Base-by-base conservation (phyloP, 2,329 filamentous ascomycete genomes). In the Fulvia fulva region DNA sequence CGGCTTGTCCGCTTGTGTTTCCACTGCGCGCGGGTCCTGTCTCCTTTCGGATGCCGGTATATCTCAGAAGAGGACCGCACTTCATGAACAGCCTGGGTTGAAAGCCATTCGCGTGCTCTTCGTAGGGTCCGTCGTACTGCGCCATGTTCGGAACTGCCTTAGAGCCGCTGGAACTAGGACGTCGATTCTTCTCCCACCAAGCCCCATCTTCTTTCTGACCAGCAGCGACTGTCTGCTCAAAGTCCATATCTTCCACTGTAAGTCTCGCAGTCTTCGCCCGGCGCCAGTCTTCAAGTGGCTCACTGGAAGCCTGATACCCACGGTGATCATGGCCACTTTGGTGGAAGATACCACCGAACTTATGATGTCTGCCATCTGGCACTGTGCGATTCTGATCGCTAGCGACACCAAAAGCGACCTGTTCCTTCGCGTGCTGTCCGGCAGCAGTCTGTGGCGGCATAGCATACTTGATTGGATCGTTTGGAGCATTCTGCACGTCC, bases 41-140 rank as follows among this genome's bases (percentile, higher is more conserved):
- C 50, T 96, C 84, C 41, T 80, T 80, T 43, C 87, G 85, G 44
- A 96, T 85, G 21, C 95, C 94, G 56, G 88, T 93, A 72, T 96
- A 99, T 59, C 94, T 86, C 62, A 99, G 77, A 22, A 99, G 78
- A 5, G 94, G 94, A 0, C 94, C 94, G 69, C 93, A 96, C 74
- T 91, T 92, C 55, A 99, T 79, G 71, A 90, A 92, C 37, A 99
- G 75, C 2, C 85, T 82, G 22, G 94, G 94, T 65, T 89, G 89
- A 74, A 97, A 99, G 58, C 83, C 82, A 77, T 82, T 81, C 62
- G 83, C 81, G 37, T 77, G 79, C 56, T 88, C 84, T 64, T 89
- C 86, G 62, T 87, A 89, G 0, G 83, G 81, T 63, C 86, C 85
- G 0, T 83, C 83, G 65, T 79, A 83, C 54, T 80, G 77, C n/a